These are phyloP conservation scores for Solanum gracilifrons DNA, from an alignment of 257 asterid genomes.

Conservation along the genomic window DNA sequence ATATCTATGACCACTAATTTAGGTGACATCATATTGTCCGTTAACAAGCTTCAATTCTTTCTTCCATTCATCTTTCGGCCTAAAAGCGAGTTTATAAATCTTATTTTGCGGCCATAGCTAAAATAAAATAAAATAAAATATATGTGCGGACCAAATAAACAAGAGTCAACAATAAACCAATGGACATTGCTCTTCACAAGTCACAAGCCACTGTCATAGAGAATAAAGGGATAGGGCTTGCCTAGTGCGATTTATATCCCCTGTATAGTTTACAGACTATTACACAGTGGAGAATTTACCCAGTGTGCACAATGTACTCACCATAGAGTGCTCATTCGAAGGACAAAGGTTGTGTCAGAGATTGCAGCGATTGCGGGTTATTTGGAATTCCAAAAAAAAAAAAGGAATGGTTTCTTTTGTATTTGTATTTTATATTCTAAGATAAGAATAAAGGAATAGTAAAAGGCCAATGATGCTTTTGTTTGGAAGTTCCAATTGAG, in stretches of 20 bases:
- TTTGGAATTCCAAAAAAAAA: too few relatives aligned
- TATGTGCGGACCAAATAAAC: background rate
- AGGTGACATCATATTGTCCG: background rate
- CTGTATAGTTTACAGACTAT: accelerated
- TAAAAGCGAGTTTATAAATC: background rate
- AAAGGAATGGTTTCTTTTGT: background rate
- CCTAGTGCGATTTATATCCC: too few relatives aligned
- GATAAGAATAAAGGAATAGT: background rate
- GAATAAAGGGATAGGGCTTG: background rate
- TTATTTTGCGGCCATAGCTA: background rate
- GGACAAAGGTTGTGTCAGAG: too few relatives aligned
- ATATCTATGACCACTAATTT: background rate
- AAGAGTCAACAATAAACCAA: background rate
- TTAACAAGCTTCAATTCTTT: background rate
- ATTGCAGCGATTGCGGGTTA: too few relatives aligned
- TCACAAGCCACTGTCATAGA: background rate
- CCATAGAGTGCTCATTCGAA: too few relatives aligned
- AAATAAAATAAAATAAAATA: background rate
- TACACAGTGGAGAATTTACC: accelerated
- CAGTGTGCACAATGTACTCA: too few relatives aligned
- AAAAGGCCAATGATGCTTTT: background rate
- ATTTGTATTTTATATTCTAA: background rate
- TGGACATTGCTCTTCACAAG: background rate
- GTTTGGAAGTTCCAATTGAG: background rate
- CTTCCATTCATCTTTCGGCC: background rate